Evolutionary conservation across 352 stramenopile species (phyloP).

Genomic region (Phytophthora tentaculata): DNA sequence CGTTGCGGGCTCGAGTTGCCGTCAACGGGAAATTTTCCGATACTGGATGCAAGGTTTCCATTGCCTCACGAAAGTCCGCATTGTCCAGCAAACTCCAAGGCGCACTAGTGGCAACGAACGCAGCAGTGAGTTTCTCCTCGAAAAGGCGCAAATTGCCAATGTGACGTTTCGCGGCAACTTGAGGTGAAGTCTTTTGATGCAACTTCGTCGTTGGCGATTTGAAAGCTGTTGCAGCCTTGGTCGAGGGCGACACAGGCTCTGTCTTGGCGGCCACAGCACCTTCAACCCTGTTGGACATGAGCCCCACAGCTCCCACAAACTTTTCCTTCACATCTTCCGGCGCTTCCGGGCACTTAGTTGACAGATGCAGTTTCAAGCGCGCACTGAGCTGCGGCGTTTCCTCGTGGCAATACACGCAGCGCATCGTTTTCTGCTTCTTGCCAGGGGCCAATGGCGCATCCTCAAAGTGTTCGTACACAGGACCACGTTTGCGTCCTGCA

Average conservation of each 20-base stretch:
- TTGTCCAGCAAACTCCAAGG: constrained; percentile 43
- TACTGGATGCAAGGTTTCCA: constrained; percentile 22
- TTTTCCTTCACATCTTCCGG: constrained; percentile 28
- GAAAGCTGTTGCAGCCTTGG: not conserved
- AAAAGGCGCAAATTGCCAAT: constrained; percentile 16
- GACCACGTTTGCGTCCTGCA: constrained; percentile 41
- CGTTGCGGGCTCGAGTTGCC: constrained; percentile 22
- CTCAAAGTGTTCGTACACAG: constrained; percentile 44
- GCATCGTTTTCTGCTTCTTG: constrained; percentile 36
- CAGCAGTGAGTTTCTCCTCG: constrained; percentile 43
- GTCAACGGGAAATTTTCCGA: constrained; percentile 38
- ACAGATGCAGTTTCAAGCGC: constrained; percentile 40
- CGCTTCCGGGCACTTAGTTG: constrained; percentile 20
- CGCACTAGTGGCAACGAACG: constrained; percentile 28
- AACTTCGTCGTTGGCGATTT: constrained; percentile 9
- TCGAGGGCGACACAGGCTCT: not conserved
- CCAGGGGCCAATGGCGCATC: constrained; percentile 21
- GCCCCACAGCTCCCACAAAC: constrained; percentile 7
- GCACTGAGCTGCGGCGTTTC: constrained; percentile 39
- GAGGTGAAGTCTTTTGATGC: constrained; percentile 1
- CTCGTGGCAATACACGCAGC: constrained; percentile 37
- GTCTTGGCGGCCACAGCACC: not conserved
- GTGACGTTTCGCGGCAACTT: not conserved
- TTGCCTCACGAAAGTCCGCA: constrained; percentile 32
- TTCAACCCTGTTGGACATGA: not conserved